A percentile compares a stretch with the other conserved stretches of the same genome.
Evolutionary conservation across 2,329 filamentous ascomycete genomes (phyloP).

Genomic region (Juglanconis oblonga): DNA sequence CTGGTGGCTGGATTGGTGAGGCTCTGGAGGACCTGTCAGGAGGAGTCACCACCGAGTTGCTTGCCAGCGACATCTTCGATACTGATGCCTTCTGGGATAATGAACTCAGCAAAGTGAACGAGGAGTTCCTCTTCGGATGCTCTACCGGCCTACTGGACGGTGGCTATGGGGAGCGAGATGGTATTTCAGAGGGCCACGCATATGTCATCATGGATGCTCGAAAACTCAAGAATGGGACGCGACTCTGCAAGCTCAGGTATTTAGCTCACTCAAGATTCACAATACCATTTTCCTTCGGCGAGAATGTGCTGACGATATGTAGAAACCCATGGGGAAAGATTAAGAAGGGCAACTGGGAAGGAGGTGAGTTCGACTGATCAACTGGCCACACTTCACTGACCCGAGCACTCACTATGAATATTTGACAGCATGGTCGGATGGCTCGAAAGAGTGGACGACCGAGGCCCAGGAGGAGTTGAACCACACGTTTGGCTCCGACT

Average conservation of each 20-base stretch:
- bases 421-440: constrained; percentile 64
- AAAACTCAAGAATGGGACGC: constrained; percentile 55
- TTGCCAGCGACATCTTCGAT: constrained; percentile 67
- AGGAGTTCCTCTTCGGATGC: constrained; percentile 70
- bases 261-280: not conserved
- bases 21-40: constrained; percentile 61
- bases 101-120: constrained; percentile 73
- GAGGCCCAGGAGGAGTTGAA: constrained; percentile 71
- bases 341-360: constrained; percentile 76
- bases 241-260: constrained; percentile 58
- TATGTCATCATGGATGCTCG: constrained; percentile 58
- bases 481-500: constrained; percentile 75
- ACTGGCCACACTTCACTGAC: not conserved
- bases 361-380: constrained; percentile 28
- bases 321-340: constrained; percentile 76
- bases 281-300: not conserved
- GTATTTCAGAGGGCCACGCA: constrained; percentile 57
- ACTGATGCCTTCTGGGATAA: constrained; percentile 77
- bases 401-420: not conserved
- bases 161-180: constrained; percentile 48
- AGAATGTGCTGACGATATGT: constrained; percentile 26
- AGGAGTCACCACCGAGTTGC: constrained; percentile 65
- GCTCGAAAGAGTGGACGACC: constrained; percentile 79
- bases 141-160: constrained; percentile 48
- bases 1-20: constrained; percentile 66